Percentiles rank a stretch among this genome's conserved stretches.
Evolutionary conservation across 371 early-diverging fungal species (phyloP).

Genomic region (Circinella minor): DNA sequence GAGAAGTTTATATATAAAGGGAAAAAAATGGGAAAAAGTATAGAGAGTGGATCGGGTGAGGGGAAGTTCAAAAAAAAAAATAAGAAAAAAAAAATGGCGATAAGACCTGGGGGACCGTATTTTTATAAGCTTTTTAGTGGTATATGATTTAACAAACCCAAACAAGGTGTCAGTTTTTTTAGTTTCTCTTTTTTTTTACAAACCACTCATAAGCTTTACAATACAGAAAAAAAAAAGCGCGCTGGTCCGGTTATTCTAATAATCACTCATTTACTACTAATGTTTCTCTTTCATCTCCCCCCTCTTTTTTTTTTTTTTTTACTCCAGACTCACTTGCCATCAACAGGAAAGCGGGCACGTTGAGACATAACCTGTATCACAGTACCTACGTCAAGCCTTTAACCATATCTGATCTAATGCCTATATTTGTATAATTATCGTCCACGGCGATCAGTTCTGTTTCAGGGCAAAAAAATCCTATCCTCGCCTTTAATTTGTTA

Average conservation of each 20-base stretch:
- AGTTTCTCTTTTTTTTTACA: not conserved
- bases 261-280: not conserved
- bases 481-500: not conserved
- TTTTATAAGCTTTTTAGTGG: no score
- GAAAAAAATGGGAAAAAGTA: constrained; percentile 11
- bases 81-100: constrained; percentile 7
- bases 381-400: constrained; percentile 9
- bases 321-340: constrained; percentile 2
- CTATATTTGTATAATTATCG: constrained; percentile 8
- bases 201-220: no score
- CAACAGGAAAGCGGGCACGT: constrained; percentile 10
- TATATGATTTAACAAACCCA: no score
- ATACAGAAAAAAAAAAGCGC: not conserved
- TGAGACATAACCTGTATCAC: constrained; percentile 10
- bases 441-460: constrained; percentile 5
- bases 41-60: not conserved
- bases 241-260: constrained; percentile 5
- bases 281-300: not conserved
- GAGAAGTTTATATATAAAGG: constrained; percentile 1
- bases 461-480: not conserved
- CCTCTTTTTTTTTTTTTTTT: no score
- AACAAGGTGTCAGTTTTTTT: not conserved
- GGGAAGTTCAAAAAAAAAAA: constrained; percentile 16
- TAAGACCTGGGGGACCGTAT: not conserved
- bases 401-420: constrained; percentile 11